Base-by-base conservation (phyloP, 2,329 filamentous ascomycete genomes). In the Calonectria hawksworthii region DNA sequence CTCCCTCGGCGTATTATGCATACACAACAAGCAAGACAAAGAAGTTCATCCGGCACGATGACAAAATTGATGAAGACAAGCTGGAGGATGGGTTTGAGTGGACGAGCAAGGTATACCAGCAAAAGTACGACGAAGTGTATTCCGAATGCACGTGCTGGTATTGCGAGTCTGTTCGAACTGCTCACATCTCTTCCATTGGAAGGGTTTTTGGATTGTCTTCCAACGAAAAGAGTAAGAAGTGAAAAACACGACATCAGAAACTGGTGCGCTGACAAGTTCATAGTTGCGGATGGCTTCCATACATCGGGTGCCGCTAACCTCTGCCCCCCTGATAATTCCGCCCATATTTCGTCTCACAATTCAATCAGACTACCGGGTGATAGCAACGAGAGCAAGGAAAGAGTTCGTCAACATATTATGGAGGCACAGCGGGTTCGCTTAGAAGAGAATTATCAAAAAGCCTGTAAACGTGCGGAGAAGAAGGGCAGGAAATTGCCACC, bases 131-230 rank as follows among this genome's bases (percentile, higher is more conserved):
- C 21, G 90, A 93, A 66, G 89, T 94, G 6, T 98, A 96, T 82
- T 93, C 90, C 1, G 93, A 94, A 83, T 96, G 94, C 80, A 94
- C 92, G 0, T 96, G 94, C 83, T 96, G 94, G 94, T 95, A 96
- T 83, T 98, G 95, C 84, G 95, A 97, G 84, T 89, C 86, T 50
- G 77, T 82, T 2, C 69, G 70, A n/a, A 72, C 76, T 0, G 74
- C 41, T 86, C 91, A 92, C 79, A 87, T 91, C 2, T 88, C 87
- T 14, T 82, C 85, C 2, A 77, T 90, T 2, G 86, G 85, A 5
- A 86, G 85, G 23, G 78, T 88, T 2, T 85, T 93, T 21, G 86
- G 87, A 8, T 78, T 87, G 9, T 88, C 87, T 1, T 86, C 84
- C 32, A 85, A 87, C 9, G 86, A 89, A 52, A 89, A 87, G 74